phyloP scores from a whole-genome alignment of 2,329 filamentous ascomycete species.

The Esteya vermicola region DNA sequence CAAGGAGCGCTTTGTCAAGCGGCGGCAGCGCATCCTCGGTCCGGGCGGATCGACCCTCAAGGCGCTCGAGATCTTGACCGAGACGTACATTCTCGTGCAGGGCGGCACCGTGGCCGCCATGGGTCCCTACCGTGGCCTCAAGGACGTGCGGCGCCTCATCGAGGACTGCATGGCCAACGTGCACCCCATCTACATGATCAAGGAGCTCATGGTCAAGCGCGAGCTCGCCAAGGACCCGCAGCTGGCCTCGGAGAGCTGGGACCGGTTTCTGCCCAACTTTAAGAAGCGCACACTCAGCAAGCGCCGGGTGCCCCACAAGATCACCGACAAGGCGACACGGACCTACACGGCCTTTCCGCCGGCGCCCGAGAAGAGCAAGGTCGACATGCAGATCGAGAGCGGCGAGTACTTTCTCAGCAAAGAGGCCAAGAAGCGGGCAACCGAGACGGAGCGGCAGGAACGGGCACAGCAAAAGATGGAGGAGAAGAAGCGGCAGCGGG shows the following conservation, averaged over 20 bases:
- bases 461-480: conserved; percentile 78
- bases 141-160: conserved; percentile 78
- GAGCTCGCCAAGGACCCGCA: conserved; percentile 70
- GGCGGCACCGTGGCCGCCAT: conserved; percentile 87
- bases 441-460: conserved; percentile 66
- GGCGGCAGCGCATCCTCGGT: conserved; percentile 81
- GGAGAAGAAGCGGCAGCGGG: conserved; percentile 72
- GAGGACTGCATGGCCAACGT: conserved; percentile 97
- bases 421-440: conserved; percentile 75
- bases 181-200: conserved; percentile 75
- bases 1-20: conserved; percentile 91
- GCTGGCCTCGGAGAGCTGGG: conserved; percentile 81
- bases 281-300: conserved; percentile 85
- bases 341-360: conserved; percentile 94
- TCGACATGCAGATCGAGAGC: conserved; percentile 93
- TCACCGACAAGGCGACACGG: conserved; percentile 91
- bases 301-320: conserved; percentile 65
- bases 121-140: conserved; percentile 84
- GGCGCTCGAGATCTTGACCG: conserved; percentile 80
- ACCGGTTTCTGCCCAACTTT: conserved; percentile 92
- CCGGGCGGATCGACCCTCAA: conserved; percentile 87
- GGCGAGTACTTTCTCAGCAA: conserved; percentile 95
- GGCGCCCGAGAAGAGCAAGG: conserved; percentile 95
- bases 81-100: conserved; percentile 88
- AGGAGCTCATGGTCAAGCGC: conserved; percentile 71